Percentiles rank a stretch among this genome's conserved stretches.
Evolutionary conservation across 768 basidiomycete genomes (phyloP).

Genomic region (Lepiota venenata): DNA sequence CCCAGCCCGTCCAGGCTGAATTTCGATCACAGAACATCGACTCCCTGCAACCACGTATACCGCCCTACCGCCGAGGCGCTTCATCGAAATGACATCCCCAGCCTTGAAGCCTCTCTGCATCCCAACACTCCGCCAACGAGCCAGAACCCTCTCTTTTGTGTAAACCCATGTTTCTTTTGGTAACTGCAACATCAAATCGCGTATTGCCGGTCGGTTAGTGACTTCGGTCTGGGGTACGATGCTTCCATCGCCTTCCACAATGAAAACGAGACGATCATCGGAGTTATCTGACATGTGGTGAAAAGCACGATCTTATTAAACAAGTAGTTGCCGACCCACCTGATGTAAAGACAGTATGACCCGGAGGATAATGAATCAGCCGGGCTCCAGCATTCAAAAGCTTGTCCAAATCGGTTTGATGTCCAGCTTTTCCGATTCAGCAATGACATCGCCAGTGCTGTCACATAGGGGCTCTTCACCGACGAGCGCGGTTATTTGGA

Average conservation of each 20-base stretch:
- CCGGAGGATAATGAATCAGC: constrained; percentile 1
- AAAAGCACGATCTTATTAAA: neutral
- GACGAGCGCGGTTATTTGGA: neutral
- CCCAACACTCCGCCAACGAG: neutral
- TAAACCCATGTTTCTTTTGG: neutral
- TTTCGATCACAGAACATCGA: constrained; percentile 1
- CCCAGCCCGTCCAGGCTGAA: neutral
- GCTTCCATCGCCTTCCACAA: neutral
- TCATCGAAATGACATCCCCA: neutral
- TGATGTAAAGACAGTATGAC: neutral
- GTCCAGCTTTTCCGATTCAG: neutral
- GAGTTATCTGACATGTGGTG: neutral
- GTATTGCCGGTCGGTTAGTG: neutral
- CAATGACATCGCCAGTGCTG: neutral
- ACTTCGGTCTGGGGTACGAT: neutral
- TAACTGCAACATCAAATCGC: constrained; percentile 1
- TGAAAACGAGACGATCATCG: neutral
- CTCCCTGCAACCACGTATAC: neutral
- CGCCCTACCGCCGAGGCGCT: neutral
- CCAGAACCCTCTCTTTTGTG: neutral
- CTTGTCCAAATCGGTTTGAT: neutral
- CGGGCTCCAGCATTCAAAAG: neutral
- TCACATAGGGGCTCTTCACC: neutral
- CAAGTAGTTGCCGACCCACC: neutral
- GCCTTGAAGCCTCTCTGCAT: neutral